phyloP scores from a whole-genome alignment of 371 early-diverging fungal genomes.

The Cokeromyces recurvatus region DNA sequence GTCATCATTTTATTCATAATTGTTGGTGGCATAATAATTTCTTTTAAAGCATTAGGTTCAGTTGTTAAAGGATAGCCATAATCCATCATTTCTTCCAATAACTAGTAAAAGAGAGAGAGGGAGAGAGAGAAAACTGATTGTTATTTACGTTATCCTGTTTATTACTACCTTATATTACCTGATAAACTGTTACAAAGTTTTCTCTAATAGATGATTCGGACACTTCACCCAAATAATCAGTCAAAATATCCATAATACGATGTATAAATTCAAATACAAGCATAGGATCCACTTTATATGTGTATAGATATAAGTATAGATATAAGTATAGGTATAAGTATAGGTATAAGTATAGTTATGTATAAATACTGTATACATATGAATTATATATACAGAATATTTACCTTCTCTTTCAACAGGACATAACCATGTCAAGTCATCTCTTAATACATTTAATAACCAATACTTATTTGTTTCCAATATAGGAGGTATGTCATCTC shows the following conservation, averaged over 20 bases:
- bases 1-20: conserved; percentile 81
- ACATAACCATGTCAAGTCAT: conserved; percentile 69
- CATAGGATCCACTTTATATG: conserved; percentile 74
- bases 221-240: conserved; percentile 78
- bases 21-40: conserved; percentile 85
- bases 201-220: conserved; percentile 83
- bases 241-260: conserved; percentile 72
- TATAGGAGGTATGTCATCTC: conserved; percentile 65
- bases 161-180: conserved; percentile 48
- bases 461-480: conserved; percentile 63
- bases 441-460: conserved; percentile 63
- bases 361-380: too few species aligned
- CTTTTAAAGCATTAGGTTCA: conserved; percentile 79
- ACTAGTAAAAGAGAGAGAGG: too few species aligned
- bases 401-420: conserved; percentile 73
- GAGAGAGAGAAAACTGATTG: too few species aligned
- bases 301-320: too few species aligned
- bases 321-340: too few species aligned
- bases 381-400: too few species aligned
- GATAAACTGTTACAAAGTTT: conserved; percentile 90
- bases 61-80: conserved; percentile 86
- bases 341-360: too few species aligned
- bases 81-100: conserved; percentile 93
- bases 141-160: too few species aligned
- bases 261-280: conserved; percentile 85